phyloP scores from a whole-genome alignment of 208 protist species.

The Trypanosoma boissoni region DNA sequence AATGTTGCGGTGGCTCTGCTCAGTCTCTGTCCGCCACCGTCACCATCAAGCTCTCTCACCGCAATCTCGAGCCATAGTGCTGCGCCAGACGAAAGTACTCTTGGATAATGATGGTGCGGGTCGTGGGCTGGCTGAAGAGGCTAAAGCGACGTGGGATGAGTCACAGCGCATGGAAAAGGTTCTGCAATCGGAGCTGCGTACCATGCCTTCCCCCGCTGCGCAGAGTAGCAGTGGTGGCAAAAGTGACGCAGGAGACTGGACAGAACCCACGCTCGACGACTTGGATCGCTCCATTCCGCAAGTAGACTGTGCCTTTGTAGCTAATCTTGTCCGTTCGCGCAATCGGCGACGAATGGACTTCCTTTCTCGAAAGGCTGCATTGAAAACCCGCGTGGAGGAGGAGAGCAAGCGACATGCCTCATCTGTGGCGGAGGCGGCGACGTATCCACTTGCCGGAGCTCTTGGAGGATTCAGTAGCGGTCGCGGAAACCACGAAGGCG shows the following conservation, averaged over 20 bases:
- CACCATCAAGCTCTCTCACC: too few relatives aligned
- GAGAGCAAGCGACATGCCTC: conserved; percentile 33
- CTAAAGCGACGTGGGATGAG: conserved; percentile 22
- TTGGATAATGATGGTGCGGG: background rate
- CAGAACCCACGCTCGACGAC: conserved; percentile 65
- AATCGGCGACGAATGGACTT: conserved; percentile 49
- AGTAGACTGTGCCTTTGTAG: conserved; percentile 78
- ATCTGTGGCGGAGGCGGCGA: conserved; percentile 35
- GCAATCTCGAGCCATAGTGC: background rate
- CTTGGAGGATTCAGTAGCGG: conserved; percentile 28
- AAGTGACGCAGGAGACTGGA: conserved; percentile 27
- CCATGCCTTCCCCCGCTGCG: background rate
- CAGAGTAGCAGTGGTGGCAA: background rate
- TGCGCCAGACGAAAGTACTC: background rate
- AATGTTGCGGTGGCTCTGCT: too few relatives aligned
- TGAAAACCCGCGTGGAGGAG: conserved; percentile 30
- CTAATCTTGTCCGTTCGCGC: conserved; percentile 58
- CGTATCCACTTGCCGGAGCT: conserved; percentile 34
- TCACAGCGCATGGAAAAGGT: conserved; percentile 12
- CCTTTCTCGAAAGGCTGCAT: conserved; percentile 32
- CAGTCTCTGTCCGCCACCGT: too few relatives aligned
- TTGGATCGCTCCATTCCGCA: conserved; percentile 78
- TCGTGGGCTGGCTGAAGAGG: conserved; percentile 12
- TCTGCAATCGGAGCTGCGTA: background rate
- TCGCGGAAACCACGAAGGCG: background rate